Conservation (phyloP, 345 rosid genomes). For the Eucalyptus sp. region DNA sequence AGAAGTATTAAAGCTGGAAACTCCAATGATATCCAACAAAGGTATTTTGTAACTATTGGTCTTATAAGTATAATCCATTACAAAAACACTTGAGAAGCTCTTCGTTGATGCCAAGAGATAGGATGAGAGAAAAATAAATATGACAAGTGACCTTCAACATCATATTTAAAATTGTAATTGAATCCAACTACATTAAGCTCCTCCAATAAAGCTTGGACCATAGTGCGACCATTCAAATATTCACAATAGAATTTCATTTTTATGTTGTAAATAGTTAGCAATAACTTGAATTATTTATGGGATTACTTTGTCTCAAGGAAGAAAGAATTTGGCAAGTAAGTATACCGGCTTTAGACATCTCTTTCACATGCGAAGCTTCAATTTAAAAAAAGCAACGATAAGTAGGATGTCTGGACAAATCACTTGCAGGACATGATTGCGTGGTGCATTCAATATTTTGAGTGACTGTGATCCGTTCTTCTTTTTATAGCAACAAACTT, state of each 20-base stretch:
- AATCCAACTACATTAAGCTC: background rate
- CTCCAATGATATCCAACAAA: background rate
- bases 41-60: background rate
- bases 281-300: fast-evolving
- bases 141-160: fast-evolving
- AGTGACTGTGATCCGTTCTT: fast-evolving
- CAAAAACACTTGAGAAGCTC: background rate
- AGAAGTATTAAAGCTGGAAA: background rate
- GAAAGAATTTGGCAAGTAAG: background rate
- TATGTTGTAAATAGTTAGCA: no score
- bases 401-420: background rate
- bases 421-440: fast-evolving
- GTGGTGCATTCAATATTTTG: background rate
- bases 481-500: background rate
- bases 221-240: background rate
- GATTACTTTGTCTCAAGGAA: background rate
- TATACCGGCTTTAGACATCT: no score
- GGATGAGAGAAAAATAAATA: background rate
- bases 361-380: background rate
- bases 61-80: background rate
- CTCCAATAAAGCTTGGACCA: background rate
- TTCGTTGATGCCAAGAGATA: background rate
- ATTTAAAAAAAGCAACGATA: fast-evolving
- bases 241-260: background rate
- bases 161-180: background rate